Evolutionary conservation across 2,329 filamentous ascomycete genomes (phyloP).

Genomic region (Grosmannia huntii): DNA sequence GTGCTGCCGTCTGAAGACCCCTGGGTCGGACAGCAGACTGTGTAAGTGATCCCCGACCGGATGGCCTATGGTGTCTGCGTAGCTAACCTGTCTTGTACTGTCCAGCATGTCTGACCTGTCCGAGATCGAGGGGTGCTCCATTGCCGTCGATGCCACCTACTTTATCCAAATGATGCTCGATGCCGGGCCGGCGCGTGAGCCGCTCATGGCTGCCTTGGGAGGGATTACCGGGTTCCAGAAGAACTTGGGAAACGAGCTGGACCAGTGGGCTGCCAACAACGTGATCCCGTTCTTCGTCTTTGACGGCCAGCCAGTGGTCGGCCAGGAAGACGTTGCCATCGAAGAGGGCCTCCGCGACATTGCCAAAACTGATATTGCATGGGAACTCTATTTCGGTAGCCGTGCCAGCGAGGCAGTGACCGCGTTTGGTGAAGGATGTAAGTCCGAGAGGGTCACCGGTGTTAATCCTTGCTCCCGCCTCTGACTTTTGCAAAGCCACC

Average conservation of each 20-base stretch:
- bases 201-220: slow-evolving; percentile 78
- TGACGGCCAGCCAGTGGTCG: slow-evolving; percentile 69
- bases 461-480: slow-evolving; percentile 15
- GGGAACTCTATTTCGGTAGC: slow-evolving; percentile 74
- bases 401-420: slow-evolving; percentile 69
- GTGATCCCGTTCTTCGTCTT: slow-evolving; percentile 85
- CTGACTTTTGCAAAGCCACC: slow-evolving; percentile 42
- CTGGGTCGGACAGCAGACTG: slow-evolving; percentile 16
- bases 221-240: slow-evolving; percentile 69
- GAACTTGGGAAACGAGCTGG: slow-evolving; percentile 65
- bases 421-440: slow-evolving; percentile 62
- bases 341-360: slow-evolving; percentile 53
- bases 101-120: slow-evolving; percentile 48
- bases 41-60: slow-evolving; percentile 13
- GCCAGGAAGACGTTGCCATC: slow-evolving; percentile 57
- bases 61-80: not conserved
- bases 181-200: slow-evolving; percentile 60
- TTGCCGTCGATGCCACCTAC: slow-evolving; percentile 82
- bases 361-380: slow-evolving; percentile 63
- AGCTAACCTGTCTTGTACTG: no score
- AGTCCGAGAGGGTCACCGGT: slow-evolving; percentile 6
- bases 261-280: slow-evolving; percentile 53
- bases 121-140: slow-evolving; percentile 58
- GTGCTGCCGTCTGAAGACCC: slow-evolving; percentile 8
- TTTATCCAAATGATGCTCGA: slow-evolving; percentile 73